phyloP scores from a whole-genome alignment of 306 rosid species.

The Fagus crenata region DNA sequence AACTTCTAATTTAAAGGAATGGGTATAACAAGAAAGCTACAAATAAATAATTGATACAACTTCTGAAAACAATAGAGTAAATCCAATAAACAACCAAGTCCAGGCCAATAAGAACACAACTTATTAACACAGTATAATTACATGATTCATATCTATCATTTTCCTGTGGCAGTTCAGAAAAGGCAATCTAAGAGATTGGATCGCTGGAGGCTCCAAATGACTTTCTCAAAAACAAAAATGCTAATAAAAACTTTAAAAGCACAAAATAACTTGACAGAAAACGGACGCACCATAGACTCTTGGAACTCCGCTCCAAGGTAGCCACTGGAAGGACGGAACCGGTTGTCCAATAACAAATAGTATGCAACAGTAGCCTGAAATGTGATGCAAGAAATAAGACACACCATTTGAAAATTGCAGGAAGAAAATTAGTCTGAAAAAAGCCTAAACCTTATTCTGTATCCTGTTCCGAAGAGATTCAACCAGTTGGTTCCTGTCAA shows the following conservation, averaged over 20 bases:
- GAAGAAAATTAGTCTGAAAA: conserved; percentile 22
- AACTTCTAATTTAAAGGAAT: background rate
- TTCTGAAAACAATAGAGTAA: background rate
- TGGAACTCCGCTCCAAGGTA: conserved; percentile 94
- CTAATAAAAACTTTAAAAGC: background rate
- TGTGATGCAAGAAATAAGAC: conserved; percentile 29
- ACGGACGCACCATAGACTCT: conserved; percentile 67
- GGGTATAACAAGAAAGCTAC: background rate
- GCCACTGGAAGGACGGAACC: conserved; percentile 78
- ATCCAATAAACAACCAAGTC: conserved; percentile 14
- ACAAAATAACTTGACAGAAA: conserved; percentile 4
- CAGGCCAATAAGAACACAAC: conserved; percentile 26
- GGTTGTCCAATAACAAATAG: conserved; percentile 75
- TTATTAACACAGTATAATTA: conserved; percentile 8
- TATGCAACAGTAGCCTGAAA: conserved; percentile 95
- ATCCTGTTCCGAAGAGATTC: conserved; percentile 78
- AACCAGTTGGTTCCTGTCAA: conserved; percentile 63
- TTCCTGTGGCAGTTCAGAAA: background rate
- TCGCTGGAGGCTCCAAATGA: conserved; percentile 7
- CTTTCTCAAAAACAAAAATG: conserved; percentile 23
- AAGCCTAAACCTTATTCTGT: conserved; percentile 70
- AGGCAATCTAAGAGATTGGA: conserved; percentile 7
- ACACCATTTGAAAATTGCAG: conserved; percentile 1
- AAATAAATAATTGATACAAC: background rate
- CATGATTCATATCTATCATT: background rate